Evolutionary conservation across 257 asterid species (phyloP).

Genomic region (Capsicum pubescens): DNA sequence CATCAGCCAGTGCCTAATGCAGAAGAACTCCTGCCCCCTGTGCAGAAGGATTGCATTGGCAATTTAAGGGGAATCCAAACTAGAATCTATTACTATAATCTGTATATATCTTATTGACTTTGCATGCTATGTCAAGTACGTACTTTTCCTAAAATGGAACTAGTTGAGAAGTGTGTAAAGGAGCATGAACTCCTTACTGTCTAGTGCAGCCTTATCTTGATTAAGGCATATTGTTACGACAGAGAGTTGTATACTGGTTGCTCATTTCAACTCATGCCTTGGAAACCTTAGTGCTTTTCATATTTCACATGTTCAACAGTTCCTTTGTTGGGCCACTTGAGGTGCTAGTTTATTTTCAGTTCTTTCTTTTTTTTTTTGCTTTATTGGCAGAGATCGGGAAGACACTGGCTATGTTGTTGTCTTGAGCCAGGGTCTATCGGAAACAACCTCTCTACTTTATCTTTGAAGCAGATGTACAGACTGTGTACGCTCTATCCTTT

Average conservation of each 20-base stretch:
- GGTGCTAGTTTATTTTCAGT: slow-evolving; percentile 48
- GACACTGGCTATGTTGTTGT: too few relatives aligned
- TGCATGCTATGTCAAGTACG: too few relatives aligned
- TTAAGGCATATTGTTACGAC: too few relatives aligned
- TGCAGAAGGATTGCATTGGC: not conserved
- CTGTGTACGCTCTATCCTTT: too few relatives aligned
- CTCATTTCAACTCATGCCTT: slow-evolving; percentile 77
- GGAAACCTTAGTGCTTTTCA: slow-evolving; percentile 91
- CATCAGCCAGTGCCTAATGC: not conserved
- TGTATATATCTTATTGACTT: not conserved
- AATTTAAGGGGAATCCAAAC: not conserved
- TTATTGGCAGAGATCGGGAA: not conserved
- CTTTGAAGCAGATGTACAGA: too few relatives aligned
- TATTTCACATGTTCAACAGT: slow-evolving; percentile 88
- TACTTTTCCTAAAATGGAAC: too few relatives aligned
- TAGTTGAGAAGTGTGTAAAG: too few relatives aligned
- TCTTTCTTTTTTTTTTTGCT: slow-evolving; percentile 27
- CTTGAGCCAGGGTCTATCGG: too few relatives aligned
- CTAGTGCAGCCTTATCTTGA: too few relatives aligned
- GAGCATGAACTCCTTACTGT: too few relatives aligned
- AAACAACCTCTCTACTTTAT: too few relatives aligned
- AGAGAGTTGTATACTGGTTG: too few relatives aligned
- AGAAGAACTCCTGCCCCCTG: not conserved
- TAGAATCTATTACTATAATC: not conserved
- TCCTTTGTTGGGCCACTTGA: slow-evolving; percentile 92